phyloP scores from a whole-genome alignment of 2,329 filamentous ascomycete species.

The Sarocladium brachiariae region DNA sequence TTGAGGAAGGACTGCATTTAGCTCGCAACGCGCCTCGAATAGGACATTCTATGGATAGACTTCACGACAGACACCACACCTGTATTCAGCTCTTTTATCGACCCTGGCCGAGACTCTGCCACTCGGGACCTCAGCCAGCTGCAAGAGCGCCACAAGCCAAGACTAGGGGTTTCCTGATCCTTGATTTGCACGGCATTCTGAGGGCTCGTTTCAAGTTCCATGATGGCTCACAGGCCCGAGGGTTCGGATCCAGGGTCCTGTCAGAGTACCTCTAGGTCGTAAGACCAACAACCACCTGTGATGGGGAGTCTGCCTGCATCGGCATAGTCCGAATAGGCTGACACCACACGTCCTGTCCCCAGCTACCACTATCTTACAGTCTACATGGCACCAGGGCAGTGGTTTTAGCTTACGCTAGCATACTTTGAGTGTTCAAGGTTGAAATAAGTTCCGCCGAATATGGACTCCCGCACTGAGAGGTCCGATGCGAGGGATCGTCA shows the following conservation, averaged over 20 bases:
- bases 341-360: too few species aligned
- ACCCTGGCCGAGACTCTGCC: background rate
- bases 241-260: constrained; percentile 1
- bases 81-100: background rate
- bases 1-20: too few species aligned
- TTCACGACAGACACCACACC: too few species aligned
- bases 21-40: too few species aligned
- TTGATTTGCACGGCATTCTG: background rate
- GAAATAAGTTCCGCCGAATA: background rate
- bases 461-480: background rate
- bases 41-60: too few species aligned
- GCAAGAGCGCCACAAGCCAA: background rate
- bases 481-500: background rate
- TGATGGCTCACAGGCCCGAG: background rate
- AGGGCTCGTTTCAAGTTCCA: background rate
- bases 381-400: too few species aligned
- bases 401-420: too few species aligned
- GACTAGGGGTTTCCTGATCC: background rate
- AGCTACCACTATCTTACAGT: too few species aligned
- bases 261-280: background rate
- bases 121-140: background rate
- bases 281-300: background rate
- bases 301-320: background rate
- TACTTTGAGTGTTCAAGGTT: background rate
- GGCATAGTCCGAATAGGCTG: background rate